Base-by-base conservation (phyloP, 2,329 filamentous ascomycete species). In the Monosporascus sp. region DNA sequence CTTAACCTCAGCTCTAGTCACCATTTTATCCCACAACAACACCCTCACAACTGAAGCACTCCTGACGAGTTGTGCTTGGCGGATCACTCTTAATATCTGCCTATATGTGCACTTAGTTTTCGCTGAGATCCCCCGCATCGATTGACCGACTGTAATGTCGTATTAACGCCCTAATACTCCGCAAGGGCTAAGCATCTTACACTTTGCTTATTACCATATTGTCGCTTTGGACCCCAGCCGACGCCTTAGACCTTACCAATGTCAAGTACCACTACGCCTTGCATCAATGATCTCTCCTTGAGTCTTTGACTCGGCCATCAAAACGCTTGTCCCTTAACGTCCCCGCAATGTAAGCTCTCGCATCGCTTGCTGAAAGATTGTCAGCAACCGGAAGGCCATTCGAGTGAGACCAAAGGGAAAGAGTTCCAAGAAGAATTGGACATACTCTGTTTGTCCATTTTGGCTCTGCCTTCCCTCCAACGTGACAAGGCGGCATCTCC, bases 401-500 rank as follows among this genome's bases (percentile, higher is more conserved):
- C 17, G 17, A n/a, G 18, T 41, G 38, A n/a, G 6, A 41, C 5
- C 17, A 41, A n/a, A 41, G 38, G 38, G 38, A n/a, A 41, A 41
- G 17, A n/a, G 38, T 5, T 3, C 17, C 17, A 39, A 18, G n/a
- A 41, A 41, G 3, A 8, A n/a, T 41, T 20, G 17, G 44, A 51
- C 57, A 31, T 60, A 63, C 63, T 24, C 52, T 61, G 61, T 45
- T 57, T 60, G 49, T 63, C 57, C 61, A 64, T 65, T 53, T 65
- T 65, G 8, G 49, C 18, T 37, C 54, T 58, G 8, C 58, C 58
- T 47, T 37, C 49, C 9, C 18, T 55, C 50, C 47, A 47, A 31
- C 49, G 37, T 15, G n/a, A 18, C 18, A 47, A 17, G 18, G 52
- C 50, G 22, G 34, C 39, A 8, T 51, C 46, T 31, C n/a, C 34